phyloP scores from a whole-genome alignment of 2,329 filamentous ascomycete species.

The Aspergillus fumigatus region DNA sequence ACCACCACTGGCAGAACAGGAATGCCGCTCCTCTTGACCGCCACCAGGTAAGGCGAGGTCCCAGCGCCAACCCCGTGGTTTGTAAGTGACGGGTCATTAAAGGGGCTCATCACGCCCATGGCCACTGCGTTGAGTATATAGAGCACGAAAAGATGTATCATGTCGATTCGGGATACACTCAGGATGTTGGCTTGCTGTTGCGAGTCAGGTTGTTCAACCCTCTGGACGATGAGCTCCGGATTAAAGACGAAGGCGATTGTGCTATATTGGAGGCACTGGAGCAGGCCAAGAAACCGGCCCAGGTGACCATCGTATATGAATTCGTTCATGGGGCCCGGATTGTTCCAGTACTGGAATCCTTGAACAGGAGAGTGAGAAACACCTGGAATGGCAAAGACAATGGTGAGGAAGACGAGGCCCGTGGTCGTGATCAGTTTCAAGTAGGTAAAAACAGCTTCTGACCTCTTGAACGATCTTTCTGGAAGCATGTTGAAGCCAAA shows the following conservation, averaged over 20 bases:
- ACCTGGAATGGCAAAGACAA: slow-evolving; percentile 51
- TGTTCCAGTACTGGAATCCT: slow-evolving; percentile 49
- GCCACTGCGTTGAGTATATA: slow-evolving; percentile 54
- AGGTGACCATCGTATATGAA: slow-evolving; percentile 43
- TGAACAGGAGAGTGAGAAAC: slow-evolving; percentile 44
- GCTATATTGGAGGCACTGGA: slow-evolving; percentile 47
- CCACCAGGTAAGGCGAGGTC: slow-evolving; percentile 43
- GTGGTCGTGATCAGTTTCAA: slow-evolving; percentile 48
- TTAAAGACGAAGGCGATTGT: slow-evolving; percentile 51
- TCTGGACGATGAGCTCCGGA: slow-evolving; percentile 52
- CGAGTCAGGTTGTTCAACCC: slow-evolving; percentile 50
- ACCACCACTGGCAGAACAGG: slow-evolving; percentile 61
- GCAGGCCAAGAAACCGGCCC: slow-evolving; percentile 48
- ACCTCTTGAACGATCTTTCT: slow-evolving; percentile 46
- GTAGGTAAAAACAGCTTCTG: slow-evolving; percentile 46
- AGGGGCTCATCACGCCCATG: slow-evolving; percentile 58
- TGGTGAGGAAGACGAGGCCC: slow-evolving; percentile 45
- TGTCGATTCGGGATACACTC: slow-evolving; percentile 49
- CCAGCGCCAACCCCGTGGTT: slow-evolving; percentile 51
- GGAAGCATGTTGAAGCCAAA: slow-evolving; percentile 46
- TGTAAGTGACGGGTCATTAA: slow-evolving; percentile 49
- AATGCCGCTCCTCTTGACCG: slow-evolving; percentile 52
- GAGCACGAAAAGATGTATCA: slow-evolving; percentile 55
- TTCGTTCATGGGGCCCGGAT: slow-evolving; percentile 46
- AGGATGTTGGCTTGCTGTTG: slow-evolving; percentile 49